Evolutionary conservation across 345 rosid genomes (phyloP), one percentile per base, ranked within the genome.

Genomic region (Salix caprea): DNA sequence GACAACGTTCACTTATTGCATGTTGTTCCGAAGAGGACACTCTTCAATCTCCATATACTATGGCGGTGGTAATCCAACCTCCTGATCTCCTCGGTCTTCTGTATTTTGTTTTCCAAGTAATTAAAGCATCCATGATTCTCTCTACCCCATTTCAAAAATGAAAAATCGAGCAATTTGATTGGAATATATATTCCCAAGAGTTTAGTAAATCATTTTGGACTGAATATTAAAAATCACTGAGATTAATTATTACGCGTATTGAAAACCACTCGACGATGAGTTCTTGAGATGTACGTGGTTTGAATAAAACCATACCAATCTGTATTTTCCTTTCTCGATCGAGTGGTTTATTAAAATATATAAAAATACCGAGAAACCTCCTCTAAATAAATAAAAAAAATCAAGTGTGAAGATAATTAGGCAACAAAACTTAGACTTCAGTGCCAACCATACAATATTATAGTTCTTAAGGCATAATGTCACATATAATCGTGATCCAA

Each of bases 1-100:
- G 83, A 79, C 87, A 79, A 66, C 13, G 23, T 64, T 65, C 67
- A 71, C 77, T 76, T 40, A 79, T 73, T 66, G 64, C 84, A 69
- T 74, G 76, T 74, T 76, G 16, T 32, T 84, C 79, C 77, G 76
- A 76, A 66, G 64, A 68, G 52, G 64, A 73, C 48, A 58, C 32
- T 84, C 78, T 72, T 76, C 75, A 65, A 36, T 39, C 70, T 67
- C 36, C 72, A 46, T 62, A 67, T 65, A 73, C 64, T 5, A 5
- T 34, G 7, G 37, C 5, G 37, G 37, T 36, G 11, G 6, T 39
- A 11, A 74, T 44, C 74, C 74, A 74, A 37, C 56, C 77, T 28
- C 23, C 10, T 58, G 28, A 23, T 30, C 56, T 19, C 56, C 21
- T 15, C 56, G 21, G 21, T 16, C 56, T 18, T 50, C 4, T 50